Base-by-base conservation (phyloP, 73 alveolate species). In the Blepharisma japonicum region DNA sequence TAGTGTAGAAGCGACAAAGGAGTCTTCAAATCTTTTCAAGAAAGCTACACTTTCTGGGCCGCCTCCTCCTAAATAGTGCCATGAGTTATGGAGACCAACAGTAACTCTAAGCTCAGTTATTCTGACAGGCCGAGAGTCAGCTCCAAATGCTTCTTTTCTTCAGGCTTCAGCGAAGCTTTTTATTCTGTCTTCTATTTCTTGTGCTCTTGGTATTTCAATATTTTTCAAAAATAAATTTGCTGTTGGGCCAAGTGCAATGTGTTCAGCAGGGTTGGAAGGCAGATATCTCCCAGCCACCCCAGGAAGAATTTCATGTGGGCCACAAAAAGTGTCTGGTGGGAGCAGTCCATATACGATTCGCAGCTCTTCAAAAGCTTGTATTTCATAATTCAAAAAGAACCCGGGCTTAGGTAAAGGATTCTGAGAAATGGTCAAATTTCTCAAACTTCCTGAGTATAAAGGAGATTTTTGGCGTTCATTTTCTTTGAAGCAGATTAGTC, bases 21-120 rank as follows among this genome's bases (percentile, higher is more conserved):
- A 14, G 23, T 61, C 74, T 5, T 61, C 74, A 61, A 25, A 39
- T 25, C 74, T 61, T 32, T 32, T 32, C 14, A 61, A 39, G 18
- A 61, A n/a, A n/a, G 74, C 74, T 14, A 25, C 39, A 61, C 74
- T 61, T 20, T 61, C 74, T 9, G 74, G 74, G 2, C 74, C 74
- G 5, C 23, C 23, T 14, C 23, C 23, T 61, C 74, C 74, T 14
- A 25, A 14, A 61, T 61, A 61, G 23, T n/a, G 14, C 74, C 74
- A 61, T 14, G 74, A 14, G 4, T 61, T 61, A 5, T 61, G 74
- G 18, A 39, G 14, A 9, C 74, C 74, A 18, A 61, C 74, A 8
- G 23, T 8, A 9, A 61, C 23, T 25, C 74, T n/a, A 18, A n/a
- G 38, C 23, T 61, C 74, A 8, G 0, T 8, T 14, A 61, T 25